Percentiles rank a stretch among this genome's conserved stretches.
Evolutionary conservation across 164 flowering plant genomes (phyloP).

Genomic region (Warburgia ugandensis): DNA sequence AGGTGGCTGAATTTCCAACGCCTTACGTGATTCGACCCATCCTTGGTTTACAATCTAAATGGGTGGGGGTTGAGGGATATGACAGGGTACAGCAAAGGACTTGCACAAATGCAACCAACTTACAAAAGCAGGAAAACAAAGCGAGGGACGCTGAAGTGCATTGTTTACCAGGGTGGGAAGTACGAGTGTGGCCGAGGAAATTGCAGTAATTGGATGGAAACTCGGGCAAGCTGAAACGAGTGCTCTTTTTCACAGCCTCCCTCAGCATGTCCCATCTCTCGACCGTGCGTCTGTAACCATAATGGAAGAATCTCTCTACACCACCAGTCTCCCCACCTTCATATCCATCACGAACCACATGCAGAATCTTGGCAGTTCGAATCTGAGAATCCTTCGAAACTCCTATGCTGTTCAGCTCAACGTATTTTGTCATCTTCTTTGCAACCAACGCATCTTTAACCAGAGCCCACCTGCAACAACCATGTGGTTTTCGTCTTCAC

Average conservation of each 20-base stretch:
- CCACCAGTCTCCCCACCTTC: constrained; percentile 6
- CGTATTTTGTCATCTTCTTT: constrained; percentile 41
- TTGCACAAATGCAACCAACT: too few species aligned
- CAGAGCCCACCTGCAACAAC: constrained; percentile 51
- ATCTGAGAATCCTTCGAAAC: constrained; percentile 68
- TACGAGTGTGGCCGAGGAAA: constrained; percentile 15
- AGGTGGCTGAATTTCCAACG: too few species aligned
- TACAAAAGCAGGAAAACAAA: too few species aligned
- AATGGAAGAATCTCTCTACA: constrained; percentile 31
- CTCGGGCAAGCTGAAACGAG: constrained; percentile 46
- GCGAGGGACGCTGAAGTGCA: too few species aligned
- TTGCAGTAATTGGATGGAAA: constrained; percentile 34
- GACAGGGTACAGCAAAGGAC: too few species aligned
- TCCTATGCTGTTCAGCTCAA: constrained; percentile 47
- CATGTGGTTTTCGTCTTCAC: too few species aligned
- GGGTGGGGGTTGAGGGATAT: too few species aligned
- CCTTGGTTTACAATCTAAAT: too few species aligned
- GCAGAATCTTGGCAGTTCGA: constrained; percentile 54
- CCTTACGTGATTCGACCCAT: too few species aligned
- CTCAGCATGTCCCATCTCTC: constrained; percentile 50
- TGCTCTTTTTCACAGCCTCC: constrained; percentile 28
- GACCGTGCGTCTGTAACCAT: constrained; percentile 27
- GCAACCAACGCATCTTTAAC: constrained; percentile 58
- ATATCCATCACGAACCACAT: constrained; percentile 34
- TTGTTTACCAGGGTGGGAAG: constrained; percentile 46